phyloP scores from a whole-genome alignment of 768 basidiomycete species.

The Mycena indigotica region DNA sequence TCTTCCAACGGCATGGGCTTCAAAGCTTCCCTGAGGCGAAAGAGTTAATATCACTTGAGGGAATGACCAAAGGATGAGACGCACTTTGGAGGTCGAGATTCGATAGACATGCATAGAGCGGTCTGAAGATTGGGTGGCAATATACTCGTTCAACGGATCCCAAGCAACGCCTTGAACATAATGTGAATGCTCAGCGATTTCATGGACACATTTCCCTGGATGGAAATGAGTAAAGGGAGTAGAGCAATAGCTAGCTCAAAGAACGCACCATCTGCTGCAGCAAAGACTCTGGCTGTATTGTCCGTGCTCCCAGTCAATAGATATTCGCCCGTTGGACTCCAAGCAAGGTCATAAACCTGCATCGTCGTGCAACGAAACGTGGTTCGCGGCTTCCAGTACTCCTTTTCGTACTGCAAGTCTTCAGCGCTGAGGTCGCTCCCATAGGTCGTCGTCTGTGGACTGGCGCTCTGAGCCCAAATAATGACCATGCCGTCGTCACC shows the following conservation, averaged over 20 bases:
- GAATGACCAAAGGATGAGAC: not conserved
- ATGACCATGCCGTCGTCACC: slow-evolving; percentile 99
- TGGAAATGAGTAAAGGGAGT: slow-evolving; percentile 11
- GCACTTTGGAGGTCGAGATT: slow-evolving; percentile 59
- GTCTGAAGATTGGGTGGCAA: slow-evolving; percentile 96
- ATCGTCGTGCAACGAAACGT: slow-evolving; percentile 90
- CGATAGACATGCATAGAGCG: slow-evolving; percentile 94
- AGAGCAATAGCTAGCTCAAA: slow-evolving; percentile 8
- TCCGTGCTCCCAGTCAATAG: slow-evolving; percentile 97
- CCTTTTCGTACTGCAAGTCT: slow-evolving; percentile 87
- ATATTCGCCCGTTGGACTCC: slow-evolving; percentile 95
- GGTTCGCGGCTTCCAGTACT: slow-evolving; percentile 90
- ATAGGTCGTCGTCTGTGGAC: slow-evolving; percentile 69
- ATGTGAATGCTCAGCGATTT: slow-evolving; percentile 92
- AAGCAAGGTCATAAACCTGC: slow-evolving; percentile 97
- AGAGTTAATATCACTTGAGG: not conserved
- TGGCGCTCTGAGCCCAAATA: slow-evolving; percentile 86
- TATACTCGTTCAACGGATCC: slow-evolving; percentile 97
- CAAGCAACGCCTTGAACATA: slow-evolving; percentile 99
- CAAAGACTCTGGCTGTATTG: slow-evolving; percentile 87
- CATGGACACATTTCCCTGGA: slow-evolving; percentile 81
- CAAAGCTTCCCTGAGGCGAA: slow-evolving; percentile 64
- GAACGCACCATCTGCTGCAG: slow-evolving; percentile 65
- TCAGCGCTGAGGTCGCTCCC: slow-evolving; percentile 81
- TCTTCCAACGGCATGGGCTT: slow-evolving; percentile 89